Evolutionary conservation across 768 basidiomycete genomes (phyloP).

Genomic region (Collybia nuda): DNA sequence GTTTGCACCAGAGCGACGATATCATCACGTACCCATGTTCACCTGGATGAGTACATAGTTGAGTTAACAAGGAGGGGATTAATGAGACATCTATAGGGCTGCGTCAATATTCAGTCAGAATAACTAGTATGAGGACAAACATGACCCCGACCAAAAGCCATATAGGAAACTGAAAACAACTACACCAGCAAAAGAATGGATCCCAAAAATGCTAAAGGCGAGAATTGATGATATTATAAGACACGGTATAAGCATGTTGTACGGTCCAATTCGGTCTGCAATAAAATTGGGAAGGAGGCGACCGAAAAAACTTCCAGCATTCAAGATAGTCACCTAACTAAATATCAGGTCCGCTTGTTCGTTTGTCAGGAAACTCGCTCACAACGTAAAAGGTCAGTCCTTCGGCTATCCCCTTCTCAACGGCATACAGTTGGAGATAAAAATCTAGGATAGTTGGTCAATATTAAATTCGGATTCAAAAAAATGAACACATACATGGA

Average conservation of each 20-base stretch:
- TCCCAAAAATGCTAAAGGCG: slow-evolving; percentile 45
- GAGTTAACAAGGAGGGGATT: slow-evolving; percentile 37
- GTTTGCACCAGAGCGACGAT: neutral
- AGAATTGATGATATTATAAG: slow-evolving; percentile 38
- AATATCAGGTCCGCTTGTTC: neutral
- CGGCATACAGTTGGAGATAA: slow-evolving; percentile 52
- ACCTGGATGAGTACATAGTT: slow-evolving; percentile 27
- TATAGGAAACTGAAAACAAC: slow-evolving; percentile 45
- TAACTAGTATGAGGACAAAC: slow-evolving; percentile 29
- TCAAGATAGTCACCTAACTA: slow-evolving; percentile 47
- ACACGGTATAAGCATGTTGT: slow-evolving; percentile 48
- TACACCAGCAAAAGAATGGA: slow-evolving; percentile 35
- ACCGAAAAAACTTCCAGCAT: slow-evolving; percentile 52
- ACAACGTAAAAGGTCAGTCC: slow-evolving; percentile 49
- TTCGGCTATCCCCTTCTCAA: slow-evolving; percentile 37
- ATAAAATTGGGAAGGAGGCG: slow-evolving; percentile 56
- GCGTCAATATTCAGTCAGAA: neutral
- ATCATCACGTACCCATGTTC: slow-evolving; percentile 5
- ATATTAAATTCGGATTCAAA: slow-evolving; percentile 9
- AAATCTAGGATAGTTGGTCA: slow-evolving; percentile 34
- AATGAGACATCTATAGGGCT: slow-evolving; percentile 35
- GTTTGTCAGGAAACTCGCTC: slow-evolving; percentile 16
- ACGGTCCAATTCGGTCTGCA: slow-evolving; percentile 48
- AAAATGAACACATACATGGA: slow-evolving; percentile 37
- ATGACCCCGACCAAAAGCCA: slow-evolving; percentile 56